Conservation (phyloP, 768 basidiomycete species). For the Antrodiella citrinella region DNA sequence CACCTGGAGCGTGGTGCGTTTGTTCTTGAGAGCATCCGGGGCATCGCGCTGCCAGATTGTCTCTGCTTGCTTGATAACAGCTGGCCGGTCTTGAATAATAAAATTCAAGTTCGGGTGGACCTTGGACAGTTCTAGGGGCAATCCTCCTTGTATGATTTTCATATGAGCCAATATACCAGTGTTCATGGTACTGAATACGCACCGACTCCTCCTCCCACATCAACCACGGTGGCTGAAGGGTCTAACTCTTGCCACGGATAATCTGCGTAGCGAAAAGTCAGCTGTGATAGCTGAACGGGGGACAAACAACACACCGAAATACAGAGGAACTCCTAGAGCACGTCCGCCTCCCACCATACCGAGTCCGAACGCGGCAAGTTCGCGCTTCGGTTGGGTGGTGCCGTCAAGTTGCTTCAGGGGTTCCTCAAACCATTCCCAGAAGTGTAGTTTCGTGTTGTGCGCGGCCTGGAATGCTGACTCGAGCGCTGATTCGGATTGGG, state of each 20-base stretch:
- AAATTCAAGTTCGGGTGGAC: constrained; percentile 11
- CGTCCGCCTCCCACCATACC: constrained; percentile 11
- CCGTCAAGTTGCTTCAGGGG: constrained; percentile 4
- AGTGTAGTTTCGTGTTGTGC: constrained; percentile 1
- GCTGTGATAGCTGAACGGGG: background rate
- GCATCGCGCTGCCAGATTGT: constrained; percentile 6
- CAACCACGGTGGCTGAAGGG: constrained; percentile 6
- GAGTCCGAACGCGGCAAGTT: constrained; percentile 6
- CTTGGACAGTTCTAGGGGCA: constrained; percentile 11
- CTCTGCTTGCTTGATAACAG: constrained; percentile 8
- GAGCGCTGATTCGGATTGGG: background rate
- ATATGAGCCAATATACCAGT: background rate
- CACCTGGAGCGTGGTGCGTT: constrained; percentile 2
- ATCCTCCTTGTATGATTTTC: constrained; percentile 2
- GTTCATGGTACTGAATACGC: background rate
- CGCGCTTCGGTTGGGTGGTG: background rate
- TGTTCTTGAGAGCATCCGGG: background rate
- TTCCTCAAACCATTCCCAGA: constrained; percentile 9
- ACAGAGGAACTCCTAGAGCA: constrained; percentile 2
- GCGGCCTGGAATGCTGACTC: constrained; percentile 6
- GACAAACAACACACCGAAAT: constrained; percentile 4
- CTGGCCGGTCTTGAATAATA: constrained; percentile 15
- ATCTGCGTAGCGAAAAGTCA: background rate
- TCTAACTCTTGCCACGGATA: constrained; percentile 9
- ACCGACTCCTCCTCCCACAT: constrained; percentile 12